These are phyloP conservation scores for Phialocephala sp. DNA, from an alignment of 2,329 filamentous ascomycete genomes.

Conservation along the genomic window DNA sequence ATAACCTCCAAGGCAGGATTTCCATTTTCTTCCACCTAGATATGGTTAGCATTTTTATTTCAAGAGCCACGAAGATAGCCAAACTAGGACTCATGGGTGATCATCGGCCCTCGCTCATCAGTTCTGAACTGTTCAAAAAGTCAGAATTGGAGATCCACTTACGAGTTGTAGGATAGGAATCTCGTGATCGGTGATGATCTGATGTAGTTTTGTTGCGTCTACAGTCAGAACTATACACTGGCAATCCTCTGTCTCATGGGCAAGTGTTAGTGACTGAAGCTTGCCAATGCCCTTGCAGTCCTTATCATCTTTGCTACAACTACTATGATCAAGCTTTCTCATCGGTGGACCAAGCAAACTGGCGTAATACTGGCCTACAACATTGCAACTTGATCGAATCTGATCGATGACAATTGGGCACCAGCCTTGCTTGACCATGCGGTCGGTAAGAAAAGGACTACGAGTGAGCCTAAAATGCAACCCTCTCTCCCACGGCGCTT, in stretches of 20 bases:
- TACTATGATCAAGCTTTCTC: constrained; percentile 22
- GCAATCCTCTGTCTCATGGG: constrained; percentile 22
- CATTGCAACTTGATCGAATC: constrained; percentile 11
- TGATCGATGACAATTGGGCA: constrained; percentile 22
- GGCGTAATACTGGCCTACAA: constrained; percentile 22
- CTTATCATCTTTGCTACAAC: constrained; percentile 15
- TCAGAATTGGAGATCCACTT: neutral
- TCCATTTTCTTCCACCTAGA: constrained; percentile 6
- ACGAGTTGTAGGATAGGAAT: constrained; percentile 22
- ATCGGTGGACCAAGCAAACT: constrained; percentile 23
- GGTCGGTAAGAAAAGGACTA: constrained; percentile 13
- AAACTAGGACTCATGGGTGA: too few species aligned
- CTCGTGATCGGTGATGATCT: constrained; percentile 17
- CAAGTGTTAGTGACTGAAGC: constrained; percentile 1
- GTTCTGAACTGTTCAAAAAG: neutral
- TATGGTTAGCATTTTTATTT: neutral
- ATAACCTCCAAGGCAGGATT: constrained; percentile 10
- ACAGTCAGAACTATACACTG: constrained; percentile 14
- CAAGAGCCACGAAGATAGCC: neutral
- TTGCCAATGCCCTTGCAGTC: constrained; percentile 15
- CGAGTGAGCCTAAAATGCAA: constrained; percentile 18
- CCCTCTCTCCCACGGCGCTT: constrained; percentile 15
- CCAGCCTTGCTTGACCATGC: constrained; percentile 25
- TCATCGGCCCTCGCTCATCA: too few species aligned
- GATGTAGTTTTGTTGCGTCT: constrained; percentile 5